Evolutionary conservation across 1,139 yeast genomes (phyloP), one percentile per base, ranked within the genome.

Genomic region (Waltiozyma sp.): DNA sequence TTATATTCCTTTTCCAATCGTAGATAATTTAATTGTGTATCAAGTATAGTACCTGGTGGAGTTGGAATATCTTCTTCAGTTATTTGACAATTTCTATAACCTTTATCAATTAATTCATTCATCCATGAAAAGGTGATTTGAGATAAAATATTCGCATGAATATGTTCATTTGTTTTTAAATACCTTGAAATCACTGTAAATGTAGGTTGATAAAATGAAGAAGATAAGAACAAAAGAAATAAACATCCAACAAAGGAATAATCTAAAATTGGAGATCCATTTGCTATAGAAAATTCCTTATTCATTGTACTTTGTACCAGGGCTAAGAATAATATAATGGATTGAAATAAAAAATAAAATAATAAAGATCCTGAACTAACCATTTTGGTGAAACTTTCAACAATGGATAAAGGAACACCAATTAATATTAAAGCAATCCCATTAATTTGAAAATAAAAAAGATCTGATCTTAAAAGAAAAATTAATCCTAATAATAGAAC

Each of bases 91-190:
- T 69, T 68, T 13, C 58, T 56, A 46, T 74, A 73, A 0, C 81
- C 75, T 43, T 70, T 70, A 23, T 57, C 53, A 34, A 80, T 70
- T 46, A 80, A 54, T 1, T 63, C 64, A 51, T 77, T 78, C 80
- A 80, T 75, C 84, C 84, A 78, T 9, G 73, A 64, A 50, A 75
- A 78, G 0, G 83, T 75, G 26, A 75, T 53, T 38, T 62, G 60
- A 4, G 79, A 73, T 19, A 76, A 53, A n/a, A 75, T 51, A 50
- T 77, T 73, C 9, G 58, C 61, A 34, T 77, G 73, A 2, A 61
- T 59, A 59, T 51, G 7, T 8, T 21, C 8, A 4, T 68, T 56
- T 8, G 49, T 49, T n/a, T 56, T 57, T 3, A 55, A 37, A 45
- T 58, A 73, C 49, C 64, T 66, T 7, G 67, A 68, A 6, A 55